phyloP scores from a whole-genome alignment of 768 basidiomycete species.

The Leccinellum luteum region DNA sequence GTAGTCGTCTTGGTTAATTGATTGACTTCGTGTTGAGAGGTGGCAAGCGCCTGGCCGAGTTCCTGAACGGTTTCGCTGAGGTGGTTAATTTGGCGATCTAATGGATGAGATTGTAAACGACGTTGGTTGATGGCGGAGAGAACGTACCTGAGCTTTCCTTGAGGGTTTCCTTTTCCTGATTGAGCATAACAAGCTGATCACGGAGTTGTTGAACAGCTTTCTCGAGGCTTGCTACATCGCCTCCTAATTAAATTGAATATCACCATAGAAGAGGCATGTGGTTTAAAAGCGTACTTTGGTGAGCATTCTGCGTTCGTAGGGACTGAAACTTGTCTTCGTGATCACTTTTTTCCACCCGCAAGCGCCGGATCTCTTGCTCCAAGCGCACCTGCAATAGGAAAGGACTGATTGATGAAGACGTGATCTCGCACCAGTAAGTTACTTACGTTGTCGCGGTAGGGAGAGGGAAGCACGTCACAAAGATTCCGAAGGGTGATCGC shows the following conservation, averaged over 20 bases:
- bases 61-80: too few relatives aligned
- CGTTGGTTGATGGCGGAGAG: too few relatives aligned
- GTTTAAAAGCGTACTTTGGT: neutral
- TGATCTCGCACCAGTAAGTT: neutral
- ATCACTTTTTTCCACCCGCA: neutral
- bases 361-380: neutral
- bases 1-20: neutral
- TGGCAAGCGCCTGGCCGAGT: too few relatives aligned
- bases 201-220: neutral
- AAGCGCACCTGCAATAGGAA: neutral
- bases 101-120: too few relatives aligned
- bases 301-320: neutral
- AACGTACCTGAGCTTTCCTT: neutral
- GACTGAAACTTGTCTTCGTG: neutral
- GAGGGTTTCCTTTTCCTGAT: neutral
- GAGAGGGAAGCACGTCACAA: neutral
- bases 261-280: neutral
- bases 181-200: neutral
- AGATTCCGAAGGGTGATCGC: neutral
- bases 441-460: neutral
- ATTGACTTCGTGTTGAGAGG: too few relatives aligned
- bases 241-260: neutral
- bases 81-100: too few relatives aligned
- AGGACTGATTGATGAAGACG: neutral
- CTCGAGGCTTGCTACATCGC: neutral